Evolutionary conservation across 768 basidiomycete species (phyloP).

Genomic region (Suillus paluster): DNA sequence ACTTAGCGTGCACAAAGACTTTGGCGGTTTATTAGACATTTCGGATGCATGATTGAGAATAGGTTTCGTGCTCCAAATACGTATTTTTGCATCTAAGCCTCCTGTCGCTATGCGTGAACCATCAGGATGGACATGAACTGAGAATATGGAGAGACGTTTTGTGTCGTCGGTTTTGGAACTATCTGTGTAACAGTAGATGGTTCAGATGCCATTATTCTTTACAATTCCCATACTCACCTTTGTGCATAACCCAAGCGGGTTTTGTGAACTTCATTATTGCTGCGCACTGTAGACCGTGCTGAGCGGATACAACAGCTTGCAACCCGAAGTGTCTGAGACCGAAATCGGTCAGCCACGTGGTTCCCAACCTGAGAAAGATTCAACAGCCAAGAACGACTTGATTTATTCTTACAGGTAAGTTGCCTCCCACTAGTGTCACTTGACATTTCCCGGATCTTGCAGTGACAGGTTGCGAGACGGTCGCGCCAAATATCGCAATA

Average conservation of each 20-base stretch:
- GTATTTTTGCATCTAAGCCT: conserved; percentile 92
- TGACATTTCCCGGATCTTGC: no score
- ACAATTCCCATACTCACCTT: conserved; percentile 43
- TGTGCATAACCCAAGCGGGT: conserved; percentile 86
- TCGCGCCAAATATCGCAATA: not conserved
- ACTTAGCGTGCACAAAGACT: conserved; percentile 86
- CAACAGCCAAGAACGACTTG: no score
- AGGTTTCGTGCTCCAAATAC: conserved; percentile 97
- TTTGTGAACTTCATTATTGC: conserved; percentile 81
- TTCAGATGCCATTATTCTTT: not conserved
- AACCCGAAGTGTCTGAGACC: not conserved
- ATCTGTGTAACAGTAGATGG: conserved; percentile 30
- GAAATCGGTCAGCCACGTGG: not conserved
- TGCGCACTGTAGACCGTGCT: not conserved
- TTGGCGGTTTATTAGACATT: conserved; percentile 72
- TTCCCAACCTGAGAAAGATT: not conserved
- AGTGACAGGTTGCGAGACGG: not conserved
- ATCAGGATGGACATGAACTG: conserved; percentile 93
- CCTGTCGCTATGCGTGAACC: conserved; percentile 97
- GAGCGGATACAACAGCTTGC: not conserved
- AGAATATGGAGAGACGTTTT: conserved; percentile 87
- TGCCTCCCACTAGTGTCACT: no score
- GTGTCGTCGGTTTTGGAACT: conserved; percentile 55
- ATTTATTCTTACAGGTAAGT: no score
- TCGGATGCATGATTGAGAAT: conserved; percentile 80